A percentile compares a stretch with the other conserved stretches of the same genome.
phyloP scores from a whole-genome alignment of 164 flowering plant genomes.

The Annona cherimola region DNA sequence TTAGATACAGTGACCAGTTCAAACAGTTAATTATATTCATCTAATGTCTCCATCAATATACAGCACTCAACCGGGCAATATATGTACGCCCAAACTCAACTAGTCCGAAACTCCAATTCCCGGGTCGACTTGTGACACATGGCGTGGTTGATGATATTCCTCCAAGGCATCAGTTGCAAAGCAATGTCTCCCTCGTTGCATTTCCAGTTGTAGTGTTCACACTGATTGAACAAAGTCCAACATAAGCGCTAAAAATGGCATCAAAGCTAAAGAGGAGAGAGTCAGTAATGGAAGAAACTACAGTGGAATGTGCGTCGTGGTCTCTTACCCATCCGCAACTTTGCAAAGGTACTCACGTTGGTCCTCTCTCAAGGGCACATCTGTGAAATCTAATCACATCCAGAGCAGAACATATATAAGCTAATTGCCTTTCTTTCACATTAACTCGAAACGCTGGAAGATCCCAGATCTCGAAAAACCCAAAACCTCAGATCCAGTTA shows the following conservation, averaged over 20 bases:
- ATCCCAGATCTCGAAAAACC: background rate
- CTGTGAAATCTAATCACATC: slow-evolving; percentile 68
- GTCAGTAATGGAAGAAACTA: background rate
- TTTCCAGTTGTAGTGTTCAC: slow-evolving; percentile 85
- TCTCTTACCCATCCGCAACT: slow-evolving; percentile 79
- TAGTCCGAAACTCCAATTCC: background rate
- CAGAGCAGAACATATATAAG: background rate
- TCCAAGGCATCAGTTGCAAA: slow-evolving; percentile 43
- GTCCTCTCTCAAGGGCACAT: slow-evolving; percentile 91
- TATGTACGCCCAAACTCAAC: background rate
- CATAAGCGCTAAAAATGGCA: background rate
- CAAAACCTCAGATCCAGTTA: background rate
- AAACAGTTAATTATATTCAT: too few relatives aligned
- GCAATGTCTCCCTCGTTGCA: slow-evolving; percentile 78
- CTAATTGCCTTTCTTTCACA: background rate
- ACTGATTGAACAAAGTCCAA: slow-evolving; percentile 25
- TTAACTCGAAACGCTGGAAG: background rate
- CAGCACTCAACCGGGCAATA: background rate
- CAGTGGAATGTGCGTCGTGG: background rate
- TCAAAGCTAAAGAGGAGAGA: background rate
- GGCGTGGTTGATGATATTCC: background rate
- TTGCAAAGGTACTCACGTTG: slow-evolving; percentile 87
- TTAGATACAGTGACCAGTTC: too few relatives aligned
- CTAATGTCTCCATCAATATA: background rate
- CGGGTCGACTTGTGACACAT: background rate